Conservation (phyloP, 2,329 filamentous ascomycete species). For the Aspergillus fumigatiaffinis region DNA sequence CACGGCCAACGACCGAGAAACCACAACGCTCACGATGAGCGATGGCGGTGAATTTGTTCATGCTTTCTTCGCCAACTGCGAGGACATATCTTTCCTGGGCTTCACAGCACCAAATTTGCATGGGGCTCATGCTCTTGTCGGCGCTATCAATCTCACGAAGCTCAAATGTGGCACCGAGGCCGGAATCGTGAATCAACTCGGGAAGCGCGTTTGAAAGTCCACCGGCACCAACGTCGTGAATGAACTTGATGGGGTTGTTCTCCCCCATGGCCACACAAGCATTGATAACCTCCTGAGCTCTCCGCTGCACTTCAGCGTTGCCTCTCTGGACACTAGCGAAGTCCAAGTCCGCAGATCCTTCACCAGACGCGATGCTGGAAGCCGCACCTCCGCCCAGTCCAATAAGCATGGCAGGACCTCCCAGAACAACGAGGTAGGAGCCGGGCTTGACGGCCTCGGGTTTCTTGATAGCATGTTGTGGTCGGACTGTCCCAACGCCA, state of each 20-base stretch:
- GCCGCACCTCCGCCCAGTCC: slow-evolving; percentile 93
- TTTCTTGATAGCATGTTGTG: slow-evolving; percentile 85
- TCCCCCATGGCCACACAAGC: slow-evolving; percentile 80
- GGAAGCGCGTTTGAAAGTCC: slow-evolving; percentile 81
- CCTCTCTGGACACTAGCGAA: slow-evolving; percentile 97
- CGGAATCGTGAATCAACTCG: slow-evolving; percentile 87
- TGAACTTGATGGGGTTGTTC: slow-evolving; percentile 88
- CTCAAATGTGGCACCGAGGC: slow-evolving; percentile 86
- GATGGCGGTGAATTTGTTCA: slow-evolving; percentile 70
- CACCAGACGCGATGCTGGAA: slow-evolving; percentile 82
- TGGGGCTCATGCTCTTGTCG: slow-evolving; percentile 85
- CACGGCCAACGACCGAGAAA: slow-evolving; percentile 84
- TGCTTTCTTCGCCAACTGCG: slow-evolving; percentile 72
- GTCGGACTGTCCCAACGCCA: slow-evolving; percentile 86
- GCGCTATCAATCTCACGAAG: slow-evolving; percentile 90
- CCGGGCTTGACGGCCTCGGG: slow-evolving; percentile 74
- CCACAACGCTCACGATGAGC: slow-evolving; percentile 80
- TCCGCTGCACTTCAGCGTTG: slow-evolving; percentile 91
- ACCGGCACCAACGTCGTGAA: slow-evolving; percentile 95
- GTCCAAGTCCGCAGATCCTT: slow-evolving; percentile 86
- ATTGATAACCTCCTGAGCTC: slow-evolving; percentile 98
- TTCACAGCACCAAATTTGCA: slow-evolving; percentile 98
- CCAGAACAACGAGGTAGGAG: slow-evolving; percentile 88
- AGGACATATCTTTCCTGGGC: slow-evolving; percentile 95
- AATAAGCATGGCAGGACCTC: slow-evolving; percentile 96